Evolutionary conservation across 1,139 yeast species (phyloP).

Genomic region (Taphrina wiesneri): DNA sequence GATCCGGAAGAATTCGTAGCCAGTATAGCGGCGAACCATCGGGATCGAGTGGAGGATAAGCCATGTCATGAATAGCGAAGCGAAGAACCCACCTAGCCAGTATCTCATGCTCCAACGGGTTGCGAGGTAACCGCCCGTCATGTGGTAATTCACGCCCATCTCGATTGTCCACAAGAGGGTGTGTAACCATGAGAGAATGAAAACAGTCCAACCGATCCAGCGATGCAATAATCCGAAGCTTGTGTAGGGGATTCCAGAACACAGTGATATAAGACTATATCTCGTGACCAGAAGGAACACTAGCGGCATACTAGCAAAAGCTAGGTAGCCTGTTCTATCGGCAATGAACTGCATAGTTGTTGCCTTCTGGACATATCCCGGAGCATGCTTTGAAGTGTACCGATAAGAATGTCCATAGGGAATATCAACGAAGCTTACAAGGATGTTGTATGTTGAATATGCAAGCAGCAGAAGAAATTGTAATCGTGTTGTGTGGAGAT

Average conservation of each 20-base stretch:
- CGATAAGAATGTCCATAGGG: conserved; percentile 15
- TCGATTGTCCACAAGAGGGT: conserved; percentile 42
- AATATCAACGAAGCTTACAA: conserved; percentile 10
- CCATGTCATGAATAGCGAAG: conserved; percentile 46
- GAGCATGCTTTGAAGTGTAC: conserved; percentile 20
- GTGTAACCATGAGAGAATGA: conserved; percentile 50
- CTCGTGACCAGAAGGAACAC: conserved; percentile 62
- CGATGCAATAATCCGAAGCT: conserved; percentile 61
- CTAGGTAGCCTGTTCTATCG: conserved; percentile 60
- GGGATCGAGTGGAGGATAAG: conserved; percentile 44
- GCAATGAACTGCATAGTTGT: conserved; percentile 49
- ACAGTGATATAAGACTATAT: conserved; percentile 57
- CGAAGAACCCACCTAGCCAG: conserved; percentile 53
- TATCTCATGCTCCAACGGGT: conserved; percentile 42
- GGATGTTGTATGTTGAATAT: conserved; percentile 2
- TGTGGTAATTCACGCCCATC: conserved; percentile 45
- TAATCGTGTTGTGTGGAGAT: background rate
- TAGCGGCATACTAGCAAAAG: conserved; percentile 57
- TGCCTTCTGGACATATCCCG: conserved; percentile 13
- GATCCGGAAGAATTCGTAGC: conserved; percentile 52
- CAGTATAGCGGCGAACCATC: conserved; percentile 45
- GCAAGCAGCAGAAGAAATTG: background rate
- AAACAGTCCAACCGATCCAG: conserved; percentile 58
- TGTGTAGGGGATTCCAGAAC: conserved; percentile 63
- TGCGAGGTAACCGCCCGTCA: conserved; percentile 48